Conservation (phyloP, 768 basidiomycete genomes). For the Phlegmacium glaucopus region DNA sequence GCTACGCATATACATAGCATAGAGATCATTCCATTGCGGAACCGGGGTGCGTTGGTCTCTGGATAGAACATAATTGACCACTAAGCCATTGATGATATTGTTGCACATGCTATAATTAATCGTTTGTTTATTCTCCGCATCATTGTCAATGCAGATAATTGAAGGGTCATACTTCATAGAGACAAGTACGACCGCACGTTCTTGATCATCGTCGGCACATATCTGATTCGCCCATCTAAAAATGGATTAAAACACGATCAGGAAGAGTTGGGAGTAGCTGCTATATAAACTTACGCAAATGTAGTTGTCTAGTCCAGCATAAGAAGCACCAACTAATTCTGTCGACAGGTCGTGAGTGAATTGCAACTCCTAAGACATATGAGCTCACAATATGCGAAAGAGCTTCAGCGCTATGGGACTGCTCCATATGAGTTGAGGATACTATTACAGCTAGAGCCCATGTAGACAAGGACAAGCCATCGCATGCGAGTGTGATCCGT, state of each 20-base stretch:
- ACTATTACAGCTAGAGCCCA: constrained; percentile 51
- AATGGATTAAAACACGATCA: too few species aligned
- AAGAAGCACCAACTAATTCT: too few species aligned
- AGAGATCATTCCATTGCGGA: constrained; percentile 65
- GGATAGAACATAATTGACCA: constrained; percentile 71
- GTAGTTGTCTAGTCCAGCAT: too few species aligned
- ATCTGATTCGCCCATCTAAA: too few species aligned
- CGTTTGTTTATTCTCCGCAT: too few species aligned
- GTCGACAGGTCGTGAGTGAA: too few species aligned
- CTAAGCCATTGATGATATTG: constrained; percentile 65
- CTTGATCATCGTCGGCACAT: too few species aligned
- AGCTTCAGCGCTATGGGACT: constrained; percentile 63
- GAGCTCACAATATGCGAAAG: constrained; percentile 72
- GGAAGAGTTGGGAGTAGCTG: too few species aligned
- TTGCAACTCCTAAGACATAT: constrained; percentile 5
- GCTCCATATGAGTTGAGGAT: constrained; percentile 55
- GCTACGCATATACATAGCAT: constrained; percentile 58
- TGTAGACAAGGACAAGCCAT: constrained; percentile 65
- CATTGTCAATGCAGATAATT: too few species aligned
- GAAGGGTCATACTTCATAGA: too few species aligned
- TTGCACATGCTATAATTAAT: constrained; percentile 64
- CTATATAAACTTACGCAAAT: too few species aligned
- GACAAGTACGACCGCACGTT: too few species aligned
- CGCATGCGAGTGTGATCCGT: constrained; percentile 56
- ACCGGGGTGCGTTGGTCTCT: constrained; percentile 68